A percentile compares a stretch with the other conserved stretches of the same genome.
These are phyloP conservation scores for Coemansia sp. DNA, from an alignment of 192 early-diverging fungal genomes.

Conservation along the genomic window DNA sequence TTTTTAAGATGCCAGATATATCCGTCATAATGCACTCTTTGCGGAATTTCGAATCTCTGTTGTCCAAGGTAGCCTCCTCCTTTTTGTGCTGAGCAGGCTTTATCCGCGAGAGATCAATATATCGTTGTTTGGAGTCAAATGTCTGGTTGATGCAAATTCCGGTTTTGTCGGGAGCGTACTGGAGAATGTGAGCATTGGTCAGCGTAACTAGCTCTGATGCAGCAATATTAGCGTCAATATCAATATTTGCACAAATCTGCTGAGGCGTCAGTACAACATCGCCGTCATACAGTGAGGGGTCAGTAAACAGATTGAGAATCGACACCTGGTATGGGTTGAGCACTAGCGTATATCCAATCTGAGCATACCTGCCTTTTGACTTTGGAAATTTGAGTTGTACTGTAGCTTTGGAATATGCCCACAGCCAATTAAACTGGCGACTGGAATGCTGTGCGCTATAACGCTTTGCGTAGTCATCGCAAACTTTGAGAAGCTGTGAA, in stretches of 20 bases:
- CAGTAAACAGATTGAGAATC: constrained; percentile 83
- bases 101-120: constrained; percentile 82
- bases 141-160: constrained; percentile 62
- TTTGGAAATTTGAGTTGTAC: constrained; percentile 6
- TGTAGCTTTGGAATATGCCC: constrained; percentile 3
- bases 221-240: not conserved
- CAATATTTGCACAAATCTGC: not conserved
- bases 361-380: constrained; percentile 32
- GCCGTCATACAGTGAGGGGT: not conserved
- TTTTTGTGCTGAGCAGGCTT: constrained; percentile 24
- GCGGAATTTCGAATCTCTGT: not conserved
- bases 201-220: not conserved
- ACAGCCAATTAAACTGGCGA: constrained; percentile 7
- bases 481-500: not conserved
- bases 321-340: constrained; percentile 90
- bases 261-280: not conserved
- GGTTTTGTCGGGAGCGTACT: not conserved
- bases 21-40: not conserved
- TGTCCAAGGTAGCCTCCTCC: not conserved
- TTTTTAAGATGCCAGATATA: not conserved
- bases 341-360: constrained; percentile 53
- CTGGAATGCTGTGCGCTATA: not conserved
- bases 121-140: constrained; percentile 76
- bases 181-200: not conserved
- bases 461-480: not conserved